Evolutionary conservation across 139 green algal species (phyloP).

Genomic region (Coccomyxa sp.): DNA sequence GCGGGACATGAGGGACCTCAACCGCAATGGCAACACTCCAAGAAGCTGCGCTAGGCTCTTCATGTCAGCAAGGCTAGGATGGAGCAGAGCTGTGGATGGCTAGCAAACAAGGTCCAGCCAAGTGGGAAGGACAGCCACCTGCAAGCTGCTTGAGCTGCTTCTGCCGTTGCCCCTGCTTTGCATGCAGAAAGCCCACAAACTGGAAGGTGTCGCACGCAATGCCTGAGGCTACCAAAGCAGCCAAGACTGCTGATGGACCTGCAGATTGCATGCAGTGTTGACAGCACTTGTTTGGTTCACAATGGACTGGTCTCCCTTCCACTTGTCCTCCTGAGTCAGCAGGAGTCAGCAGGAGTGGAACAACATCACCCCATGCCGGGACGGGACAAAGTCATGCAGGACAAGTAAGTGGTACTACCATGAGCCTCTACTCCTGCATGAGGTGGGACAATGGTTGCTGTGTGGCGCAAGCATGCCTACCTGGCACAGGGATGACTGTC

Average conservation of each 20-base stretch:
- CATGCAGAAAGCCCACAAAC: conserved; percentile 80
- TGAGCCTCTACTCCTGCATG: neutral
- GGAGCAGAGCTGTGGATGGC: neutral
- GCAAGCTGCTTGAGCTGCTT: conserved; percentile 33
- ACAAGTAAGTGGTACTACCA: neutral
- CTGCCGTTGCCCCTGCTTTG: conserved; percentile 49
- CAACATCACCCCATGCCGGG: neutral
- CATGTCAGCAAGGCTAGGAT: neutral
- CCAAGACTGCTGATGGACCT: conserved; percentile 70
- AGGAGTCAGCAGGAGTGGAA: neutral
- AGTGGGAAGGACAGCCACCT: conserved; percentile 4
- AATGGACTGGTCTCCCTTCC: neutral
- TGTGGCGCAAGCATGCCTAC: neutral
- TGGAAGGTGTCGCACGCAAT: conserved; percentile 62
- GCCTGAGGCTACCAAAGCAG: conserved; percentile 73
- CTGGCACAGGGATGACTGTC: conserved; percentile 62
- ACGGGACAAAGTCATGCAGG: neutral
- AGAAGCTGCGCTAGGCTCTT: neutral
- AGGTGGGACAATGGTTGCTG: neutral
- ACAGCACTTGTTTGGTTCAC: too few species aligned
- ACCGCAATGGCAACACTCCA: neutral
- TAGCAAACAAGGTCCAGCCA: too few species aligned
- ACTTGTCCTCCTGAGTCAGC: neutral
- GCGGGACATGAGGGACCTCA: neutral
- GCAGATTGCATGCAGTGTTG: too few species aligned